A percentile compares a stretch with the other conserved stretches of the same genome.
phyloP scores from a whole-genome alignment of 2,329 filamentous ascomycete genomes.

The Hortaea werneckii region DNA sequence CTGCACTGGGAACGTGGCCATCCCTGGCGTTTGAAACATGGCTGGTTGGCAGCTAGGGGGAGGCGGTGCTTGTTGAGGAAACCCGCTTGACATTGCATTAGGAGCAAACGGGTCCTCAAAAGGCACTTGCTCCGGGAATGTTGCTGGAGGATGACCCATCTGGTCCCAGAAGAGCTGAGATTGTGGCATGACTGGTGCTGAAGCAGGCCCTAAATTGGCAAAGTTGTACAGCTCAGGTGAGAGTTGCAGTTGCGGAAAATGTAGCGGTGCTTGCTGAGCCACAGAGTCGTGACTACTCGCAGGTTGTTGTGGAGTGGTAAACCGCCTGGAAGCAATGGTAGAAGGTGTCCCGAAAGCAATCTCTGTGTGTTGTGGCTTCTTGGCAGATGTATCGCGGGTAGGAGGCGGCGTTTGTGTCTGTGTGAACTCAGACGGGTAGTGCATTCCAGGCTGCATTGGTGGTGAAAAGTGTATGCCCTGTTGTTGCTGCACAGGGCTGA shows the following conservation, averaged over 20 bases:
- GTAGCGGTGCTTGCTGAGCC: conserved; percentile 28
- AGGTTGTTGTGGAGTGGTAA: conserved; percentile 20
- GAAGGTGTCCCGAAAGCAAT: conserved; percentile 34
- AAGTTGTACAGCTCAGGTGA: conserved; percentile 49
- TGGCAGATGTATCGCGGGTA: conserved; percentile 44
- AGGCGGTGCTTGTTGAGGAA: neutral
- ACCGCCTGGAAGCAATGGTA: conserved; percentile 22
- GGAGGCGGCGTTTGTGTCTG: conserved; percentile 54
- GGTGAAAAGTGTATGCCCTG: conserved; percentile 4
- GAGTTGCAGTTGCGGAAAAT: conserved; percentile 46
- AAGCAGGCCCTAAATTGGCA: conserved; percentile 40
- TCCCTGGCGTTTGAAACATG: conserved; percentile 22
- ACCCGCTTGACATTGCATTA: neutral
- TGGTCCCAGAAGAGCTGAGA: conserved; percentile 36
- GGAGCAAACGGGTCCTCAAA: conserved; percentile 24
- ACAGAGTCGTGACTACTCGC: conserved; percentile 1
- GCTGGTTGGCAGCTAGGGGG: conserved; percentile 7
- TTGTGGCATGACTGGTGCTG: conserved; percentile 48
- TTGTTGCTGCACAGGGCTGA: conserved; percentile 11
- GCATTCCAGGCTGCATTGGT: conserved; percentile 6
- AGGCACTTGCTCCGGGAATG: conserved; percentile 4
- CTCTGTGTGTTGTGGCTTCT: conserved; percentile 32
- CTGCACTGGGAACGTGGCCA: conserved; percentile 22
- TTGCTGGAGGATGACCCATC: conserved; percentile 7
- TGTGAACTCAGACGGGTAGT: conserved; percentile 22